Base-by-base conservation (phyloP, 306 rosid genomes). In the Prunus padus region DNA sequence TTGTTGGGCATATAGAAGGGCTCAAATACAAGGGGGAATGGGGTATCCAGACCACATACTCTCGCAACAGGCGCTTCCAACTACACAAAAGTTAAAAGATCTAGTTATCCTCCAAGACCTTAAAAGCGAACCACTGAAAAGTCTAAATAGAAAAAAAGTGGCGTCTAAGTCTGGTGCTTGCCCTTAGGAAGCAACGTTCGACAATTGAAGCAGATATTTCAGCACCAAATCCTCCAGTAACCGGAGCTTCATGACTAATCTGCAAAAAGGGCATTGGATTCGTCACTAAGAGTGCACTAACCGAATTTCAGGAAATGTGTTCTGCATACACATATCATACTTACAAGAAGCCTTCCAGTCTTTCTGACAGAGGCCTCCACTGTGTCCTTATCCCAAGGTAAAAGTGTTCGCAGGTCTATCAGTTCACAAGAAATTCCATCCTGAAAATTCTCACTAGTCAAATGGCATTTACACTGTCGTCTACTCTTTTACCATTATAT, bases 231-330 rank as follows among this genome's bases (percentile, higher is more conserved):
- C 98, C 99, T 77, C 97, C 97, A 0, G 98, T 95, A 22, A 92
- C 84, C 0, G 97, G 98, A 83, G 99, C 99, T 88, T 95, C 99
- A 82, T 95, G 99, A 85, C 99, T 95, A 81, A 95, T 81, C 99
- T 95, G 76, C 84, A 87, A 19, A 23, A 18, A 55, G 42, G 40
- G 33, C 51, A 59, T 50, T 63, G 30, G 67, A 79, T 45, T 50
- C 28, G 31, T 83, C 81, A 77, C 8, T 57, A 59, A 57, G 37
- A 70, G 23, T 45, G 40, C 72, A 67, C 65, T 33, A 69, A 64
- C 11, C 2, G 1, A 64, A 55, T 46, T 19, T 45, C 63, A 52
- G 47, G 10, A 64, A 79, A 49, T 23, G 71, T 46, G 22, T 42
- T 60, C 49, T 59, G 68, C 54, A 76, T 60, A 19, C 8, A 26